Conservation (phyloP, 495 filamentous ascomycete species). For the Aspergillus ostianus region DNA sequence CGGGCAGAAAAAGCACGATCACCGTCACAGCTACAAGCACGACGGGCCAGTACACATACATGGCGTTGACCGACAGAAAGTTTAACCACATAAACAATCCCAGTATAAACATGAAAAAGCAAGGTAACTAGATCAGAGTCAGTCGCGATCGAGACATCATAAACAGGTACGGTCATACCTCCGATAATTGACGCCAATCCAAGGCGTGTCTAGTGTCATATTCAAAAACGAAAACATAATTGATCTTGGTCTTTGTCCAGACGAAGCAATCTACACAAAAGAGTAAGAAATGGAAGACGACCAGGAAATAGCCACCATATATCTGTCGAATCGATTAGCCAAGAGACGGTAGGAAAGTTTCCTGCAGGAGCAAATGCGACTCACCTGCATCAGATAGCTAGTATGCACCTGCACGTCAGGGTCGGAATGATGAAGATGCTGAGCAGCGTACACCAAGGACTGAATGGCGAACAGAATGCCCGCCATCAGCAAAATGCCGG, state of each 20-base stretch:
- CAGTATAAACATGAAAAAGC: slow-evolving; percentile 71
- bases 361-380: slow-evolving; percentile 16
- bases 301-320: slow-evolving; percentile 82
- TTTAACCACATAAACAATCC: slow-evolving; percentile 85
- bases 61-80: slow-evolving; percentile 64
- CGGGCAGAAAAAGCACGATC: slow-evolving; percentile 71
- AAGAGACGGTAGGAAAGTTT: neutral
- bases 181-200: slow-evolving; percentile 86
- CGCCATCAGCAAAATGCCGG: slow-evolving; percentile 73
- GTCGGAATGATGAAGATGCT: slow-evolving; percentile 52
- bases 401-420: slow-evolving; percentile 49
- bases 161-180: slow-evolving; percentile 41
- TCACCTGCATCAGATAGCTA: slow-evolving; percentile 72
- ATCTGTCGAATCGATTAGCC: slow-evolving; percentile 46
- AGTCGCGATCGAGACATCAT: slow-evolving; percentile 7
- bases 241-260: slow-evolving; percentile 82
- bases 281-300: slow-evolving; percentile 67
- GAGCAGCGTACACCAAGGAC: slow-evolving; percentile 64
- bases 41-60: slow-evolving; percentile 89
- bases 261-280: slow-evolving; percentile 79
- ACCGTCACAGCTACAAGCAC: slow-evolving; percentile 68
- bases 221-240: slow-evolving; percentile 96
- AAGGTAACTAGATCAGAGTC: slow-evolving; percentile 56
- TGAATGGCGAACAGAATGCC: slow-evolving; percentile 73
- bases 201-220: slow-evolving; percentile 82